Conservation (phyloP, 2,329 filamentous ascomycete species). For the Fusarium falciforme region DNA sequence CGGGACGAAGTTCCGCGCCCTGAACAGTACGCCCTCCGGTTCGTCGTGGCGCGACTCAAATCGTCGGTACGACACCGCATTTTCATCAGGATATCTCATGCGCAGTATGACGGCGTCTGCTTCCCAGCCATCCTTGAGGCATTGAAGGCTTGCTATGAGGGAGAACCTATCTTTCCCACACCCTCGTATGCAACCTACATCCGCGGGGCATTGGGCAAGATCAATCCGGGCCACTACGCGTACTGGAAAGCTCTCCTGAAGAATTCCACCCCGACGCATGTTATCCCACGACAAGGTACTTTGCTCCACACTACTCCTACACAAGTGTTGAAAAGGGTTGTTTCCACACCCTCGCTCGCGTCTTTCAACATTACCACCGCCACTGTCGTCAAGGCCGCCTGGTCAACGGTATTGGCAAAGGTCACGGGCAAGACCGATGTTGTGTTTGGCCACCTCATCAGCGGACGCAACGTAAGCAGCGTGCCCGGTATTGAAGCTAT, state of each 20-base stretch:
- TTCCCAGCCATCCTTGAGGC: slow-evolving; percentile 22
- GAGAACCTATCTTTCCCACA: not conserved
- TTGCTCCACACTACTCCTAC: slow-evolving; percentile 9
- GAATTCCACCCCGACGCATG: slow-evolving; percentile 9
- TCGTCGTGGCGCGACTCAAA: slow-evolving; percentile 11
- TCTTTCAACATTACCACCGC: slow-evolving; percentile 44
- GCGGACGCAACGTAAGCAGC: slow-evolving; percentile 15
- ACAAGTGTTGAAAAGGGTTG: not conserved
- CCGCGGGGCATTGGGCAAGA: not conserved
- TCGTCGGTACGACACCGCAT: slow-evolving; percentile 18
- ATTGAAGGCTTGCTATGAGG: slow-evolving; percentile 17
- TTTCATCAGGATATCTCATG: slow-evolving; percentile 30
- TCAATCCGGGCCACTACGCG: not conserved
- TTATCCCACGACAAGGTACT: not conserved
- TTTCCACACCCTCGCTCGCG: slow-evolving; percentile 22
- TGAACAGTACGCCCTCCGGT: slow-evolving; percentile 6
- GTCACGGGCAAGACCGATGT: slow-evolving; percentile 47
- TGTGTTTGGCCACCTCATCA: slow-evolving; percentile 33
- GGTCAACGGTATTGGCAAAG: slow-evolving; percentile 54
- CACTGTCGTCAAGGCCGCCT: slow-evolving; percentile 59
- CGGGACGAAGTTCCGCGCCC: not conserved
- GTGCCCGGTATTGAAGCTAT: slow-evolving; percentile 23
- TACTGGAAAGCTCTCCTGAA: slow-evolving; percentile 23
- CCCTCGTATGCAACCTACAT: slow-evolving; percentile 19
- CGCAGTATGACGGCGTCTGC: slow-evolving; percentile 27